phyloP scores from a whole-genome alignment of 2,329 filamentous ascomycete species.

The Colletotrichum sp. region DNA sequence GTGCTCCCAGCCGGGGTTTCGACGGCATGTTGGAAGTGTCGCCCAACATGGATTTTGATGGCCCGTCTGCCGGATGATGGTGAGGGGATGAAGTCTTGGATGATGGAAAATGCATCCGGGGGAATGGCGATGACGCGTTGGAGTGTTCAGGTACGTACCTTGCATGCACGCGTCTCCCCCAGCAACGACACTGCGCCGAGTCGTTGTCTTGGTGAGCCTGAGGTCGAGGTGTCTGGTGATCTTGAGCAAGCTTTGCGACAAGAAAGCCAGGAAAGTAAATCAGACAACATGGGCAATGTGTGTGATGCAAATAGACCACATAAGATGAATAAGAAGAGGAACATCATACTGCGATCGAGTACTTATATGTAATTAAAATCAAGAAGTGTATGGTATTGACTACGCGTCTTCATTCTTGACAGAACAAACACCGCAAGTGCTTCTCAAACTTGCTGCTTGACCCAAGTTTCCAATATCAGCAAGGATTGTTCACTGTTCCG shows the following conservation, averaged over 20 bases:
- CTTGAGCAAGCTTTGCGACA: background rate
- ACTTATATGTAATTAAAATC: background rate
- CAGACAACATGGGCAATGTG: background rate
- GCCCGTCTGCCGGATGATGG: background rate
- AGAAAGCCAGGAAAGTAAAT: background rate
- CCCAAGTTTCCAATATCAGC: background rate
- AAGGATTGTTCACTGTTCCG: background rate
- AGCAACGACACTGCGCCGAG: background rate
- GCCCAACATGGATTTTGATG: background rate
- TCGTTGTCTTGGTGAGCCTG: background rate
- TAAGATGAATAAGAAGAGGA: background rate
- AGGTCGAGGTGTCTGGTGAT: background rate
- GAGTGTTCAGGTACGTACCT: background rate
- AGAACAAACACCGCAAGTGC: background rate
- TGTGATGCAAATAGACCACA: background rate
- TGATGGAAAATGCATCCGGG: background rate
- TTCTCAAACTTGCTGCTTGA: background rate
- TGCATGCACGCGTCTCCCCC: background rate
- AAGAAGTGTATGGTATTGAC: background rate
- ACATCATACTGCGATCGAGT: background rate
- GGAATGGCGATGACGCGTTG: background rate
- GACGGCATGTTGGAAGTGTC: background rate
- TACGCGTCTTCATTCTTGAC: background rate
- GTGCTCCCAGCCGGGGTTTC: background rate
- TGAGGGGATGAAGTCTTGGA: background rate